Conservation (phyloP, 1,284 basidiomycete species). For the Anthracocystis setariae region DNA sequence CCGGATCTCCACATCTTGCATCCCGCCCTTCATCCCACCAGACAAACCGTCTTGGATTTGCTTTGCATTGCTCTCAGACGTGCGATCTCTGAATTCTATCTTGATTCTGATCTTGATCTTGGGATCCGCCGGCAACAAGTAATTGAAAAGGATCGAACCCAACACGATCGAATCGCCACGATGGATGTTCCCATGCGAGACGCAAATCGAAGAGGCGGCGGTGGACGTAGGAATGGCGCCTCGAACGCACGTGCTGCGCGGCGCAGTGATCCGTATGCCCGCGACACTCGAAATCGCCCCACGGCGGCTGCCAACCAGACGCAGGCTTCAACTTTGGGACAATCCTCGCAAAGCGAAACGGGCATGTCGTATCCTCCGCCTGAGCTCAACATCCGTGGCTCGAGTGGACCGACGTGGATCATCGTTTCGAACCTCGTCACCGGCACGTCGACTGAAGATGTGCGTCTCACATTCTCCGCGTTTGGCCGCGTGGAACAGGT, state of each 20-base stretch:
- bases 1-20: no score
- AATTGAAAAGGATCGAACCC: no score
- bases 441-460: conserved; percentile 62
- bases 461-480: conserved; percentile 60
- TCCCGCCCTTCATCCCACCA: no score
- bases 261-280: conserved; percentile 45
- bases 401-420: conserved; percentile 61
- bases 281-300: conserved; percentile 29
- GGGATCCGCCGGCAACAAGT: no score
- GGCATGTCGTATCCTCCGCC: conserved; percentile 50
- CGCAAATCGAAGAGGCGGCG: conserved; percentile 23
- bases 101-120: no score
- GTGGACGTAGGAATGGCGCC: conserved; percentile 27
- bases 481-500: conserved; percentile 59
- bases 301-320: conserved; percentile 3
- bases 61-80: no score
- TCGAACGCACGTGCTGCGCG: conserved; percentile 27
- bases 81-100: no score
- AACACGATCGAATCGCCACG: neutral
- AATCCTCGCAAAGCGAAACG: conserved; percentile 2
- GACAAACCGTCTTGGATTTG: no score
- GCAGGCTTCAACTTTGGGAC: neutral
- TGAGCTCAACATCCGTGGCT: conserved; percentile 59
- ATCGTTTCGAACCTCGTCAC: conserved; percentile 60
- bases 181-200: conserved; percentile 44